Evolutionary conservation across 495 filamentous ascomycete genomes (phyloP).

Genomic region (Penicillium silybi): DNA sequence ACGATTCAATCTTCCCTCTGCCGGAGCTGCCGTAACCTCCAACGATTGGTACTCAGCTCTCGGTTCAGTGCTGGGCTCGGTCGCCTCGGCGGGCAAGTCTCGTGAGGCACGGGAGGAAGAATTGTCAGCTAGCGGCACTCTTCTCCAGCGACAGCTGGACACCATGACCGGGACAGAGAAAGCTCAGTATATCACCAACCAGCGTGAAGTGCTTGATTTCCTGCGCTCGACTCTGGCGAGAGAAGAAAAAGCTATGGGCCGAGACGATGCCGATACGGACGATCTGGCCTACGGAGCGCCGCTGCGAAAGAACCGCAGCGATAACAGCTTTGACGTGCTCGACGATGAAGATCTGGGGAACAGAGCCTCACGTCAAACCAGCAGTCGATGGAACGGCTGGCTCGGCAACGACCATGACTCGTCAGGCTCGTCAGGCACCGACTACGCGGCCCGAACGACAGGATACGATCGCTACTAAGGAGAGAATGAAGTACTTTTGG

Average conservation of each 20-base stretch:
- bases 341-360: slow-evolving; percentile 60
- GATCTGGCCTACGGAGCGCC: slow-evolving; percentile 47
- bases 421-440: slow-evolving; percentile 27
- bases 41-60: slow-evolving; percentile 66
- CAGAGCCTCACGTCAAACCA: slow-evolving; percentile 17
- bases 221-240: slow-evolving; percentile 70
- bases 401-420: slow-evolving; percentile 30
- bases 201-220: slow-evolving; percentile 66
- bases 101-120: slow-evolving; percentile 50
- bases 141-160: slow-evolving; percentile 64
- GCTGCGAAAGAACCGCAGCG: slow-evolving; percentile 67
- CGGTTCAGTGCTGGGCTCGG: slow-evolving; percentile 59
- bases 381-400: slow-evolving; percentile 38
- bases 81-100: slow-evolving; percentile 38
- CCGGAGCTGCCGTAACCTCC: slow-evolving; percentile 16
- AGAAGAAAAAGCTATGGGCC: slow-evolving; percentile 56
- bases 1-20: slow-evolving; percentile 74
- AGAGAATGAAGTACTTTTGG: not conserved
- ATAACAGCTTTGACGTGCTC: slow-evolving; percentile 79
- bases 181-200: slow-evolving; percentile 63
- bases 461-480: slow-evolving; percentile 24
- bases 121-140: slow-evolving; percentile 53
- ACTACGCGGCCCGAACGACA: slow-evolving; percentile 29
- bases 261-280: slow-evolving; percentile 37
- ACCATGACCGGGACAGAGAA: slow-evolving; percentile 56